Percentiles rank a stretch among this genome's conserved stretches.
Evolutionary conservation across 2,329 filamentous ascomycete species (phyloP).

Genomic region (Penicillium sp.): DNA sequence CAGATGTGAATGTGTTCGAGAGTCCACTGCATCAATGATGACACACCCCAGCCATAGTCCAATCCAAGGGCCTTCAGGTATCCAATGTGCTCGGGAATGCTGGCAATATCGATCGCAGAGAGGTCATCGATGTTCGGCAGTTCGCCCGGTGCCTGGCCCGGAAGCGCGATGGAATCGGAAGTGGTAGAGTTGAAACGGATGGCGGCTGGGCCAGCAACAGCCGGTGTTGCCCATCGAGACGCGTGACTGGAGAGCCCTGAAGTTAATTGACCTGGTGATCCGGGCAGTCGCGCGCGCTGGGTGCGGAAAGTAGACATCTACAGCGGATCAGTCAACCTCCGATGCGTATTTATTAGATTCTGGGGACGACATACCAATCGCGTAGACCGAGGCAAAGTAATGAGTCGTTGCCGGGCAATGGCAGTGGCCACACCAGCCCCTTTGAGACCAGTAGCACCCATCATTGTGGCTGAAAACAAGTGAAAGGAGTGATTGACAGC

Average conservation of each 20-base stretch:
- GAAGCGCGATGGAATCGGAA: slow-evolving; percentile 17
- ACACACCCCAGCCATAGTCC: slow-evolving; percentile 82
- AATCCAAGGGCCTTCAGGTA: slow-evolving; percentile 80
- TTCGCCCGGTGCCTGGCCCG: slow-evolving; percentile 12
- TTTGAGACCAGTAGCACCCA: slow-evolving; percentile 56
- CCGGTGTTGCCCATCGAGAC: slow-evolving; percentile 25
- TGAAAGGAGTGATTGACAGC: slow-evolving; percentile 10
- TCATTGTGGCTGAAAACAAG: slow-evolving; percentile 44
- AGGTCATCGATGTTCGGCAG: slow-evolving; percentile 26
- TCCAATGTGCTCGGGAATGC: slow-evolving; percentile 73
- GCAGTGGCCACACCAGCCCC: slow-evolving; percentile 48
- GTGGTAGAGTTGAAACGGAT: slow-evolving; percentile 43
- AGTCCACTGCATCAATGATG: slow-evolving; percentile 68
- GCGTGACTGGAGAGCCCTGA: slow-evolving; percentile 21
- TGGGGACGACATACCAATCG: slow-evolving; percentile 36
- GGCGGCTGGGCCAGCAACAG: slow-evolving; percentile 25
- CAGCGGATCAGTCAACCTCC: slow-evolving; percentile 18
- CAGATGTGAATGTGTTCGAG: slow-evolving; percentile 83
- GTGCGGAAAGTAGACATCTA: slow-evolving; percentile 39
- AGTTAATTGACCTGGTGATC: slow-evolving; percentile 20
- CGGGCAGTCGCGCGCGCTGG: slow-evolving; percentile 22
- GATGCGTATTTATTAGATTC: neutral
- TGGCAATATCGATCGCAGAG: slow-evolving; percentile 42
- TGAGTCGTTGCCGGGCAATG: slow-evolving; percentile 30
- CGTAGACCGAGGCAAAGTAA: slow-evolving; percentile 28